Evolutionary conservation across 1,284 basidiomycete genomes (phyloP).

Genomic region (Ustilago hordei): DNA sequence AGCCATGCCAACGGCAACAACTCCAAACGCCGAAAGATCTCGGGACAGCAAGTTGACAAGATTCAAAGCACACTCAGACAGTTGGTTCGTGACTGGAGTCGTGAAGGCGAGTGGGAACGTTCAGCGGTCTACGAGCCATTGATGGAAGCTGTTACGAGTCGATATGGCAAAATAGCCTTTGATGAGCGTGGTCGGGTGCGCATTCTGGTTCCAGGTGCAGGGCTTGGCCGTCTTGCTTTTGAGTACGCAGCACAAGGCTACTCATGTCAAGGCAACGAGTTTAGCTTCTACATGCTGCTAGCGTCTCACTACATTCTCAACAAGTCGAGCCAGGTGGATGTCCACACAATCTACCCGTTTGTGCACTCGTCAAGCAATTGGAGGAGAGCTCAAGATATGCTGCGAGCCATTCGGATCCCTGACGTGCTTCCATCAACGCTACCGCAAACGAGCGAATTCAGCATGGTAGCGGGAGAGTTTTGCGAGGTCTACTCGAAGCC

Average conservation of each 20-base stretch:
- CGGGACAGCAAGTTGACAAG: conserved; percentile 65
- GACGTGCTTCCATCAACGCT: conserved; percentile 62
- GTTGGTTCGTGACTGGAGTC: conserved; percentile 67
- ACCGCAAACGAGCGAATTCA: conserved; percentile 61
- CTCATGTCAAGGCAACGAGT: conserved; percentile 67
- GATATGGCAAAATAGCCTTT: conserved; percentile 34
- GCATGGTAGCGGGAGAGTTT: conserved; percentile 68
- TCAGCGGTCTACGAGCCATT: conserved; percentile 59
- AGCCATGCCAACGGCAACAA: conserved; percentile 7
- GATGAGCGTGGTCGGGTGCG: conserved; percentile 37
- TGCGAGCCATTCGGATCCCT: conserved; percentile 59
- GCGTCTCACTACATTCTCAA: conserved; percentile 68
- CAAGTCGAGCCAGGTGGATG: conserved; percentile 41
- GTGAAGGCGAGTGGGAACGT: conserved; percentile 55
- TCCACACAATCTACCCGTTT: conserved; percentile 65
- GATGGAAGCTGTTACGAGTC: conserved; percentile 48
- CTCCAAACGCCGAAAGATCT: conserved; percentile 31
- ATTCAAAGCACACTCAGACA: conserved; percentile 67
- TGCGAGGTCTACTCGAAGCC: conserved; percentile 70
- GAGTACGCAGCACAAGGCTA: conserved; percentile 63
- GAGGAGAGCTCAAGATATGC: conserved; percentile 57
- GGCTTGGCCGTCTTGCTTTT: conserved; percentile 63
- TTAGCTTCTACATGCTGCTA: conserved; percentile 68
- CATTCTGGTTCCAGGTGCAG: conserved; percentile 66
- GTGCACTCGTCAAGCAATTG: conserved; percentile 67